A percentile compares a stretch with the other conserved stretches of the same genome.
Evolutionary conservation across 345 rosid genomes (phyloP).

Genomic region (Citrus mangshanensis): DNA sequence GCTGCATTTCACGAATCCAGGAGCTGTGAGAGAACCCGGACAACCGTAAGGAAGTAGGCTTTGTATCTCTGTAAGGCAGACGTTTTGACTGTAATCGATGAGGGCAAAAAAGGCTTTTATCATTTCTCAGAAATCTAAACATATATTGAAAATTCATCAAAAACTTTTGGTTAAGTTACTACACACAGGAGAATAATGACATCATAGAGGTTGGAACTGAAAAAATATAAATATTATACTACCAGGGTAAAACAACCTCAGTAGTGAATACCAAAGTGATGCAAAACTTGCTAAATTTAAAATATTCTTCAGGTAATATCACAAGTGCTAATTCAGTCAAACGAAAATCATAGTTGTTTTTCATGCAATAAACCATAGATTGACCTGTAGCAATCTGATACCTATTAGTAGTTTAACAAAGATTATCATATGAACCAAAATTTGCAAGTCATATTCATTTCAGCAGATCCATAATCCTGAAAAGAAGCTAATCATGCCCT

Average conservation of each 20-base stretch:
- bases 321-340: neutral
- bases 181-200: neutral
- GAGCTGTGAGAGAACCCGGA: constrained; percentile 78
- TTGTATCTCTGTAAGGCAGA: constrained; percentile 65
- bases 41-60: constrained; percentile 35
- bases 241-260: neutral
- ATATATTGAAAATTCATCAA: neutral
- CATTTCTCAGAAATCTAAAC: constrained; percentile 5
- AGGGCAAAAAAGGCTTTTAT: constrained; percentile 10
- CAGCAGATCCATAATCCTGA: neutral
- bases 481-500: neutral
- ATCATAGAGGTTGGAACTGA: too few species aligned
- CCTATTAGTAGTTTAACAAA: neutral
- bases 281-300: neutral
- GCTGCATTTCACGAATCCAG: constrained; percentile 94
- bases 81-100: constrained; percentile 65
- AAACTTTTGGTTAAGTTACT: neutral
- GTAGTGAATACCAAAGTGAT: neutral
- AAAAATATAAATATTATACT: neutral
- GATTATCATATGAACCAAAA: too few species aligned
- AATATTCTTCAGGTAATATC: neutral
- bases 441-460: neutral
- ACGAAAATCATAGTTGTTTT: neutral
- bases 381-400: neutral
- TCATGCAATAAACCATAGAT: neutral